phyloP scores from a whole-genome alignment of 2,329 filamentous ascomycete species.

The Fusarium papillatum region DNA sequence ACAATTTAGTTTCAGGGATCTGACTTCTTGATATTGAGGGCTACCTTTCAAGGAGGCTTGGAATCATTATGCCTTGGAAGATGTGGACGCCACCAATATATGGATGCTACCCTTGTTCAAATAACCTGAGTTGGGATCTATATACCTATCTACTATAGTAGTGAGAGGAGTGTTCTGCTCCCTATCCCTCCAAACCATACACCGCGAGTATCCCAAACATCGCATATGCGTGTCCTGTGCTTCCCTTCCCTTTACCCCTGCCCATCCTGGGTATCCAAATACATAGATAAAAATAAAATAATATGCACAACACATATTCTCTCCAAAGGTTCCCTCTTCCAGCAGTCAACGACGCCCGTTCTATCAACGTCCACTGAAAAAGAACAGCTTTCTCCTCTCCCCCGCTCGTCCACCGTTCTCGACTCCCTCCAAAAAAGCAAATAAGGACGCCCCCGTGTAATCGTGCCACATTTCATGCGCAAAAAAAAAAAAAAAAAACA shows the following conservation, averaged over 20 bases:
- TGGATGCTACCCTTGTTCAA: neutral
- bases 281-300: neutral
- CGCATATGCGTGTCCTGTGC: neutral
- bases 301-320: neutral
- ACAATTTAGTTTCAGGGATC: neutral
- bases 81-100: neutral
- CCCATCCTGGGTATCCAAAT: neutral
- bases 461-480: conserved; percentile 6
- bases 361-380: neutral
- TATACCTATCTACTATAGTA: neutral
- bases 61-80: neutral
- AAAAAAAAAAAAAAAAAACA: neutral
- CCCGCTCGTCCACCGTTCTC: neutral
- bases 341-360: neutral
- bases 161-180: neutral
- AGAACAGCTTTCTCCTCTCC: neutral
- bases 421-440: neutral
- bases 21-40: neutral
- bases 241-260: neutral
- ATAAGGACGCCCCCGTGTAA: neutral
- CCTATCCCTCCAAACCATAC: neutral
- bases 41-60: neutral
- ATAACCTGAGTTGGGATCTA: neutral
- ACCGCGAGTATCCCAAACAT: neutral
- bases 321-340: neutral